Conservation (phyloP, 1,284 basidiomycete genomes). For the Ustilago curta region DNA sequence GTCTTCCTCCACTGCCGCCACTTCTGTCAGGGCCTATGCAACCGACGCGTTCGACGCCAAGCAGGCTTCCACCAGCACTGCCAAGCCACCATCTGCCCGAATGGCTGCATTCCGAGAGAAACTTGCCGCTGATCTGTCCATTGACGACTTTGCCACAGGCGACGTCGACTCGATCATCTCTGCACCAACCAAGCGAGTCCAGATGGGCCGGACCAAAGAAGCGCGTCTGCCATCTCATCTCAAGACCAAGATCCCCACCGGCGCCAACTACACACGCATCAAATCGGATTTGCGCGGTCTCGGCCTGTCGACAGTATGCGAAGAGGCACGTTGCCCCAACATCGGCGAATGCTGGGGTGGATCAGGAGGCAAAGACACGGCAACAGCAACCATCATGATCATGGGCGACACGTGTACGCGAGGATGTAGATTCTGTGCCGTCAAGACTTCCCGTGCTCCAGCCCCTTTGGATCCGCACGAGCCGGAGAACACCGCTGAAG, state of each 20-base stretch:
- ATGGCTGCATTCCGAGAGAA: conserved; percentile 56
- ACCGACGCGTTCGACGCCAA: conserved; percentile 27
- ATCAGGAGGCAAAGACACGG: conserved; percentile 77
- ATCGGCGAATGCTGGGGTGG: conserved; percentile 99
- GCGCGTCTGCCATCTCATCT: conserved; percentile 86
- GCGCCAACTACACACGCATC: conserved; percentile 87
- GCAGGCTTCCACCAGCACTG: background rate
- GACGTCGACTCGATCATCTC: conserved; percentile 30
- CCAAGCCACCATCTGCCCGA: conserved; percentile 28
- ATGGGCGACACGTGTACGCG: conserved; percentile 99
- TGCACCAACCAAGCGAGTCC: conserved; percentile 34
- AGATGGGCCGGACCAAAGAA: conserved; percentile 58
- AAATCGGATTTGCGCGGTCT: conserved; percentile 95
- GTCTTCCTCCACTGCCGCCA: background rate
- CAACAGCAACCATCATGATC: conserved; percentile 92
- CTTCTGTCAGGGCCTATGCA: conserved; percentile 25
- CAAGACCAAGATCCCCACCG: conserved; percentile 85
- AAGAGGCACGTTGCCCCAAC: conserved; percentile 98
- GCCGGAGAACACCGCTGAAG: conserved; percentile 97
- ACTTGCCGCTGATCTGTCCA: conserved; percentile 54
- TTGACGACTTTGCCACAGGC: conserved; percentile 58
- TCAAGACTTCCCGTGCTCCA: conserved; percentile 90
- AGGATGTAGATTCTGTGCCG: conserved; percentile 96
- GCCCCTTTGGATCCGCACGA: conserved; percentile 94
- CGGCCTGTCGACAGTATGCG: conserved; percentile 93